Evolutionary conservation across 768 basidiomycete species (phyloP), one percentile per base, ranked within the genome.

Genomic region (Paxillus rubicundulus): DNA sequence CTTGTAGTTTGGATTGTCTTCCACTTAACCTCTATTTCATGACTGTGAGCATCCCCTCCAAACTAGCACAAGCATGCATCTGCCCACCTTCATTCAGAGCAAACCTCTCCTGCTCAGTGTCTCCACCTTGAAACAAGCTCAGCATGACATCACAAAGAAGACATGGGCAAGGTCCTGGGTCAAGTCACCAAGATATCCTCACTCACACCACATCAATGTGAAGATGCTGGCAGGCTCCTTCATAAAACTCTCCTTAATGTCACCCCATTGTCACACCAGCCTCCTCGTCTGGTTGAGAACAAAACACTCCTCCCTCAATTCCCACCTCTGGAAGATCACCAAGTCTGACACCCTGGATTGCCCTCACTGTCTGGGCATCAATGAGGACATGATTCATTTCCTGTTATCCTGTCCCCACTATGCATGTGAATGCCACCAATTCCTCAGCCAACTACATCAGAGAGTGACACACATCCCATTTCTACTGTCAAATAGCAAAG

Each of bases 231-330:
- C 42, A 18, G 20, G 14, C 0, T 30, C 34, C 1, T 47, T 52
- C 10, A 10, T 21, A 4, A 60, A 54, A 42, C 24, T 52, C 21
- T 24, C 21, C 21, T 27, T 45, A 16, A n/a, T 27, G 0, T 32
- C 68, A 0, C 45, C 52, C 0, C 40, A 60, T 17, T 49, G 52
- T 13, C 47, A 65, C 3, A 52, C 61, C 10, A 62, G 64, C 30
- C 18, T 72, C 2, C 40, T 74, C 0, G 47, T 61, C 0, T 72
- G 73, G 48, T 59, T 76, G 16, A 37, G 63, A 2, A 67, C 66
- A 0, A 67, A 62, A 0, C 72, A 74, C 41, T 42, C 56, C 66
- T 0, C 62, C 74, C 0, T n/a, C n/a, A n/a, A n/a, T n/a, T n/a
- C n/a, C n/a, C n/a, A n/a, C n/a, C n/a, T n/a, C n/a, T n/a, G n/a